A percentile compares a stretch with the other conserved stretches of the same genome.
phyloP scores from a whole-genome alignment of 768 basidiomycete genomes.

The Hygrophorus pudorinus region DNA sequence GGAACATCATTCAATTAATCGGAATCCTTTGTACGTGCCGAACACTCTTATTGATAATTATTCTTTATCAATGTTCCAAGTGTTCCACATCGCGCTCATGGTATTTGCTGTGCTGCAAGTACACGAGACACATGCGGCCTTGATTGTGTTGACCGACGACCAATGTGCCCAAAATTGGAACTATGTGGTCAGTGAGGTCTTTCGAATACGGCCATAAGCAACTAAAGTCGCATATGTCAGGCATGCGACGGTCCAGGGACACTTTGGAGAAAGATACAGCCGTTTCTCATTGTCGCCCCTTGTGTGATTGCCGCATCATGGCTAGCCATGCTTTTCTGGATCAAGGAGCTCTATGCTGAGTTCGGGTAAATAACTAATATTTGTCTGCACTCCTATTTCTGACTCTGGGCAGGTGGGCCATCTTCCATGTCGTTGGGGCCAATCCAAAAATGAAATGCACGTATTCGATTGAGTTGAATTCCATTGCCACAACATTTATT shows the following conservation, averaged over 20 bases:
- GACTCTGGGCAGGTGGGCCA: conserved; percentile 59
- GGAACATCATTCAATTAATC: conserved; percentile 71
- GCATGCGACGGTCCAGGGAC: conserved; percentile 36
- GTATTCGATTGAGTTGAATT: conserved; percentile 13
- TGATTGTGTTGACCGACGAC: conserved; percentile 25
- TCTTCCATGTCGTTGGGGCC: conserved; percentile 84
- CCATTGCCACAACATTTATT: conserved; percentile 1
- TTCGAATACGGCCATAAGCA: background rate
- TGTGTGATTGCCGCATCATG: conserved; percentile 58
- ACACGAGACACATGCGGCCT: conserved; percentile 58
- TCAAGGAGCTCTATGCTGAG: conserved; percentile 64
- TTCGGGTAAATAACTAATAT: conserved; percentile 56
- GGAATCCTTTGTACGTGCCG: conserved; percentile 53
- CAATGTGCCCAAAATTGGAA: conserved; percentile 4
- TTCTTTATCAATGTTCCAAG: conserved; percentile 22
- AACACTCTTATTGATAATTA: background rate
- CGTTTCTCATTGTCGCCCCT: conserved; percentile 66
- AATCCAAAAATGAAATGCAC: conserved; percentile 77
- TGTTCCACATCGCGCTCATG: conserved; percentile 67
- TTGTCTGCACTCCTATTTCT: background rate
- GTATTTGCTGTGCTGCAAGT: conserved; percentile 71
- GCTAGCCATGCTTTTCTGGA: conserved; percentile 57
- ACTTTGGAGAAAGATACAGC: conserved; percentile 49
- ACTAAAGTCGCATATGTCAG: background rate
- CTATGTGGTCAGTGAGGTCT: conserved; percentile 29